Conservation (phyloP, 345 rosid genomes). For the Psidium guajava region DNA sequence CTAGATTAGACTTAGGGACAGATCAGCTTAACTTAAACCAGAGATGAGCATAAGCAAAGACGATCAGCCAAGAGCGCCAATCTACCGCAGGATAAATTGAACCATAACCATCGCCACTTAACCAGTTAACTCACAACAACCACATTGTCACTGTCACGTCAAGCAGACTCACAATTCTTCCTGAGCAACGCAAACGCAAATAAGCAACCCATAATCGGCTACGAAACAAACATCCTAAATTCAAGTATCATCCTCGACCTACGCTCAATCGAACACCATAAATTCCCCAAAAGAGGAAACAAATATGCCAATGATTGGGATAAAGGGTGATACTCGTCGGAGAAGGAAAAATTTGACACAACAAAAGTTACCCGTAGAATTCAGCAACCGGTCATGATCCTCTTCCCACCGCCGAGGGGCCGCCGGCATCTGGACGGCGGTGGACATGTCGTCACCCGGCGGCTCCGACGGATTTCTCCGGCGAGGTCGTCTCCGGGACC, state of each 20-base stretch:
- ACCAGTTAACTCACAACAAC: neutral
- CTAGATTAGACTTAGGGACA: neutral
- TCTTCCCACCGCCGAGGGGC: neutral
- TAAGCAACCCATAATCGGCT: neutral
- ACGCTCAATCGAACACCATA: neutral
- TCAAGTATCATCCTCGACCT: neutral
- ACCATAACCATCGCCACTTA: neutral
- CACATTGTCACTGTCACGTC: neutral
- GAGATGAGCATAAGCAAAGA: neutral
- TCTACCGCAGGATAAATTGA: neutral
- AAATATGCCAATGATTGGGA: neutral
- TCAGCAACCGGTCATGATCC: neutral
- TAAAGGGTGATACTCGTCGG: neutral
- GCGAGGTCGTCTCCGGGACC: slow-evolving; percentile 2
- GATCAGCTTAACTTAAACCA: neutral
- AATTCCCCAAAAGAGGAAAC: neutral
- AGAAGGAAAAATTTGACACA: neutral
- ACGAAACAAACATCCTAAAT: neutral
- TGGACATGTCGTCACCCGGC: slow-evolving; percentile 17
- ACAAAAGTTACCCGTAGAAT: neutral
- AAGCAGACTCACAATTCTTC: neutral
- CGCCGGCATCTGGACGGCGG: slow-evolving; percentile 2
- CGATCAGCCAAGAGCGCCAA: neutral
- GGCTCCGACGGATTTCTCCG: slow-evolving; percentile 10
- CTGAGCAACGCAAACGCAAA: neutral